phyloP scores from a whole-genome alignment of 495 filamentous ascomycete genomes.

The Stereocaulon alpinum region DNA sequence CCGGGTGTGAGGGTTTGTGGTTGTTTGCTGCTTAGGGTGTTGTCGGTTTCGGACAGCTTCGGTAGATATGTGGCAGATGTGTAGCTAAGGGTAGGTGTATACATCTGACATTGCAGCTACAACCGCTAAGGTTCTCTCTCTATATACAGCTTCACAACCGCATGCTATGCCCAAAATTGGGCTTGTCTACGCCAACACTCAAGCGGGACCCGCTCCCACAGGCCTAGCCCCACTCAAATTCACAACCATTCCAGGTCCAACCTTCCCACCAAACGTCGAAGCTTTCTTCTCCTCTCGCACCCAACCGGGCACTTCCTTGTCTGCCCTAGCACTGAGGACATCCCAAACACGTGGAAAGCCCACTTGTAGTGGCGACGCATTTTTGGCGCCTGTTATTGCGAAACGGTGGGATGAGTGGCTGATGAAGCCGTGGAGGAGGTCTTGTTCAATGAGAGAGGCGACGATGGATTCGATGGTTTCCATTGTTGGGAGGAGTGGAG shows the following conservation, averaged over 20 bases:
- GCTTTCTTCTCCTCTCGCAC: conserved; percentile 31
- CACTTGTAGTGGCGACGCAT: conserved; percentile 47
- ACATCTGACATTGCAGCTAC: too few species aligned
- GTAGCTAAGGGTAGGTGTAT: too few species aligned
- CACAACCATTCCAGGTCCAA: conserved; percentile 39
- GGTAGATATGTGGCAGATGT: too few species aligned
- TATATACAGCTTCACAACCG: not conserved
- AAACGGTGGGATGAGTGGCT: conserved; percentile 65
- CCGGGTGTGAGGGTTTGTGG: too few species aligned
- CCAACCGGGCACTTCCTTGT: conserved; percentile 47
- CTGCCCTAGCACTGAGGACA: conserved; percentile 38
- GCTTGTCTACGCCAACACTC: too few species aligned
- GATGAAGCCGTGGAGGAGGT: conserved; percentile 78
- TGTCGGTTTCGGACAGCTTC: too few species aligned
- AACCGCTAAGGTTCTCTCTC: not conserved
- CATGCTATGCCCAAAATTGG: too few species aligned
- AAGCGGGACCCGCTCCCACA: conserved; percentile 30
- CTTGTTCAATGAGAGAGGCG: conserved; percentile 67
- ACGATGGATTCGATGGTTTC: conserved; percentile 69
- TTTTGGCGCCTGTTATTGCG: conserved; percentile 70
- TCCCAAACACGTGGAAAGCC: conserved; percentile 55
- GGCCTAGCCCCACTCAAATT: conserved; percentile 44
- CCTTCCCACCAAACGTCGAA: conserved; percentile 14
- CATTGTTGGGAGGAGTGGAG: conserved; percentile 28
- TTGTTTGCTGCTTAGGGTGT: too few species aligned